Conservation (phyloP, 805 yeast species). For the Maudiozyma turicensis region DNA sequence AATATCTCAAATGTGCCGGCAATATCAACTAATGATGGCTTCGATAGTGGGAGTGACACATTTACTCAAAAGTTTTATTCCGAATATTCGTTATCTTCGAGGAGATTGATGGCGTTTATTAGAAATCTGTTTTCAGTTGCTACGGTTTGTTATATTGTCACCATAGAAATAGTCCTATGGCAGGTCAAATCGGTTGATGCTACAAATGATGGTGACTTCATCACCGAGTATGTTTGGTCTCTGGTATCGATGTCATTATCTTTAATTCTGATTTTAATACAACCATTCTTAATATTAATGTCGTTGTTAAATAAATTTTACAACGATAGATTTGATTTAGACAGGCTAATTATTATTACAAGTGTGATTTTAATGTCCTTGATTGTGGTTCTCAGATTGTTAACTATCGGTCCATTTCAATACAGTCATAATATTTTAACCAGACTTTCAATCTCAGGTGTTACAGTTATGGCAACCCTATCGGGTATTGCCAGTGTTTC, state of each 20-base stretch:
- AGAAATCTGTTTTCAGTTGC: conserved; percentile 21
- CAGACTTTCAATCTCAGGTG: conserved; percentile 26
- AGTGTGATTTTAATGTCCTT: conserved; percentile 7
- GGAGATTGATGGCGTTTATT: conserved; percentile 9
- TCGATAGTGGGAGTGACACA: conserved; percentile 5
- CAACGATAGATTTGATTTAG: conserved; percentile 18
- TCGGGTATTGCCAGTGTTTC: conserved; percentile 29
- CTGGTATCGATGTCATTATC: conserved; percentile 15
- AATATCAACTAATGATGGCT: conserved; percentile 7
- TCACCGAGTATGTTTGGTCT: conserved; percentile 24
- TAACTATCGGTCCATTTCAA: conserved; percentile 24
- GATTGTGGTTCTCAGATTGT: conserved; percentile 10
- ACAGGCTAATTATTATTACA: conserved; percentile 16
- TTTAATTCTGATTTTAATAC: conserved; percentile 17
- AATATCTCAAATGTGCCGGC: conserved; percentile 1
- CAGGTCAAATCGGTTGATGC: conserved; percentile 21
- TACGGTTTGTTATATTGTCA: conserved; percentile 19
- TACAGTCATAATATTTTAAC: conserved; percentile 23
- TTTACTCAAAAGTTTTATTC: conserved; percentile 23
- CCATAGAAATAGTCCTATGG: conserved; percentile 28
- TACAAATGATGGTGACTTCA: conserved; percentile 11
- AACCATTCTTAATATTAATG: conserved; percentile 24
- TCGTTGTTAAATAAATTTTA: conserved; percentile 25
- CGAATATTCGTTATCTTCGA: conserved; percentile 25
- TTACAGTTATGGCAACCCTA: conserved; percentile 24